Percentiles rank a stretch among this genome's conserved stretches.
Evolutionary conservation across 1,284 basidiomycete genomes (phyloP).

Genomic region (Farysia itapuensis): DNA sequence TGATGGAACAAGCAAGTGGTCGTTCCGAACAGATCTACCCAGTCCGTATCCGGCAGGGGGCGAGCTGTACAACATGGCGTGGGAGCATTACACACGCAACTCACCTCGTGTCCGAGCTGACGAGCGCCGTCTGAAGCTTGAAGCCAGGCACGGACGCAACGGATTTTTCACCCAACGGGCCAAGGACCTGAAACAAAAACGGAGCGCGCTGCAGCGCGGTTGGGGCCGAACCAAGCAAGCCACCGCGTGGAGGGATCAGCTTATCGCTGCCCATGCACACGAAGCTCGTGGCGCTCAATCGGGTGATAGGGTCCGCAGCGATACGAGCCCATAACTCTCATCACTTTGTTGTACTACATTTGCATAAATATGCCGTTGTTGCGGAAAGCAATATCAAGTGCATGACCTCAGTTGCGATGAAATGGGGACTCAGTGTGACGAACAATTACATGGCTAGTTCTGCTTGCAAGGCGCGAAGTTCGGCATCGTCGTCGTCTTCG

Average conservation of each 20-base stretch:
- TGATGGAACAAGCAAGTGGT: conserved; percentile 15
- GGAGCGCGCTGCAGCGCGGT: conserved; percentile 40
- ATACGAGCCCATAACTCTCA: too few species aligned
- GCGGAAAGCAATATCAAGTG: too few species aligned
- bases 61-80: conserved; percentile 55
- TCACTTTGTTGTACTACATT: too few species aligned
- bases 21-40: conserved; percentile 51
- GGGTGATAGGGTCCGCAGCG: too few species aligned
- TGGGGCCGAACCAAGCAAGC: conserved; percentile 46
- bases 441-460: conserved; percentile 62
- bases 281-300: too few species aligned
- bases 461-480: conserved; percentile 89
- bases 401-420: too few species aligned
- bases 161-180: conserved; percentile 46
- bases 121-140: conserved; percentile 41
- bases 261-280: conserved; percentile 8
- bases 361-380: too few species aligned
- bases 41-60: conserved; percentile 53
- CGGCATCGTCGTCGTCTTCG: conserved; percentile 89
- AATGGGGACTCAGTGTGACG: not conserved
- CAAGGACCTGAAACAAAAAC: conserved; percentile 40
- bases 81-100: conserved; percentile 56
- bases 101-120: conserved; percentile 54
- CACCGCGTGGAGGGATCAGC: conserved; percentile 23
- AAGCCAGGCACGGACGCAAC: conserved; percentile 40